phyloP scores from a whole-genome alignment of 768 basidiomycete genomes.

The Panaeolus papilionaceus region DNA sequence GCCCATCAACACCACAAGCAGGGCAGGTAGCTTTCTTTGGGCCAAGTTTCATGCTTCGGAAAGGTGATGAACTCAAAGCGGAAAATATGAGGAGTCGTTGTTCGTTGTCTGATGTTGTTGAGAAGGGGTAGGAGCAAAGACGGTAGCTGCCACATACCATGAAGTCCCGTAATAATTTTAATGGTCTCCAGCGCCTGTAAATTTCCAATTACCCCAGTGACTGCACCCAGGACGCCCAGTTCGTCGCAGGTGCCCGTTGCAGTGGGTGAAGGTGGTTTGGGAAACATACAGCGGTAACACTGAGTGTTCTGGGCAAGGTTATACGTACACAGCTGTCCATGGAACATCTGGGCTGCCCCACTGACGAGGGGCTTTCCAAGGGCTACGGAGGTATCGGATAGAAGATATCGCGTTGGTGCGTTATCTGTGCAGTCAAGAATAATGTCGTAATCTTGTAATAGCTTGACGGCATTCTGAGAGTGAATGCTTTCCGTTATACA shows the following conservation, averaged over 20 bases:
- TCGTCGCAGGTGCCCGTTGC: slow-evolving; percentile 84
- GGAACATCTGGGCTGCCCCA: slow-evolving; percentile 89
- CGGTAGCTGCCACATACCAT: slow-evolving; percentile 46
- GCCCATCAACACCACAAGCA: slow-evolving; percentile 62
- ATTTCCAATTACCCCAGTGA: slow-evolving; percentile 89
- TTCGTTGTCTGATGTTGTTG: slow-evolving; percentile 52
- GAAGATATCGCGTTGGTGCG: slow-evolving; percentile 87
- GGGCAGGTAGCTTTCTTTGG: slow-evolving; percentile 71
- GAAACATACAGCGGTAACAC: slow-evolving; percentile 95
- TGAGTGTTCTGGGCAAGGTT: slow-evolving; percentile 75
- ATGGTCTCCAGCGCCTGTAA: slow-evolving; percentile 90
- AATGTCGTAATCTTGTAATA: slow-evolving; percentile 71
- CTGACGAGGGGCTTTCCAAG: slow-evolving; percentile 86
- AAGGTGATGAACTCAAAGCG: slow-evolving; percentile 70
- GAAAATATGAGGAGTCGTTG: slow-evolving; percentile 79
- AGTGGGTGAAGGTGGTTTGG: slow-evolving; percentile 71
- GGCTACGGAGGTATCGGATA: slow-evolving; percentile 84
- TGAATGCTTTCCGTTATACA: slow-evolving; percentile 59
- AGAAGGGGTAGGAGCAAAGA: not conserved
- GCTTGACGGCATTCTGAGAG: slow-evolving; percentile 64
- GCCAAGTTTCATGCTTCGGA: slow-evolving; percentile 86
- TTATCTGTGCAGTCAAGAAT: slow-evolving; percentile 97
- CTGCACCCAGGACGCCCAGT: slow-evolving; percentile 85
- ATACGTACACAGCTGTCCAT: slow-evolving; percentile 82
- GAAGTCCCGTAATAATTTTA: slow-evolving; percentile 73